A percentile compares a stretch with the other conserved stretches of the same genome.
These are phyloP conservation scores for Stachybotrys elegans DNA, from an alignment of 2,329 filamentous ascomycete species.

Conservation along the genomic window DNA sequence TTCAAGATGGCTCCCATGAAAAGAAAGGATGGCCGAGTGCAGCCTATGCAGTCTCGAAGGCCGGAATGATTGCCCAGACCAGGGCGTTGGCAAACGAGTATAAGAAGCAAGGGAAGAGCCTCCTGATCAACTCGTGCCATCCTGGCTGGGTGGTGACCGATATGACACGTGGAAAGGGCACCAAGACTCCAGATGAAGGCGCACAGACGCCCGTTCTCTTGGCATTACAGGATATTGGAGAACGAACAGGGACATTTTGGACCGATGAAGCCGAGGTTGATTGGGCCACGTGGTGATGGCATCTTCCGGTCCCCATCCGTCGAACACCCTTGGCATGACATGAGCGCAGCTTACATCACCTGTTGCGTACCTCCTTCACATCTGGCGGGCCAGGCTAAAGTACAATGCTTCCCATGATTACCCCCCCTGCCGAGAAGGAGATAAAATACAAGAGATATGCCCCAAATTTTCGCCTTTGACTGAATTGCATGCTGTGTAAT, in stretches of 20 bases:
- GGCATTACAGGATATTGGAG: background rate
- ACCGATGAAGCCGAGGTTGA: slow-evolving; percentile 1
- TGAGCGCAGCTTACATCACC: no score
- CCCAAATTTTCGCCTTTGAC: no score
- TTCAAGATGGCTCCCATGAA: background rate
- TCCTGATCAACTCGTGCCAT: slow-evolving; percentile 2
- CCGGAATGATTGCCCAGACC: slow-evolving; percentile 1
- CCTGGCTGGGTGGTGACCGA: slow-evolving; percentile 1
- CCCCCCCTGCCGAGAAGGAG: no score
- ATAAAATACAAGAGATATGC: no score
- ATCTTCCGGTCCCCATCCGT: no score
- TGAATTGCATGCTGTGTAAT: no score
- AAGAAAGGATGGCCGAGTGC: slow-evolving; percentile 2
- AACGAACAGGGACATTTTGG: background rate
- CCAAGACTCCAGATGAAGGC: background rate
- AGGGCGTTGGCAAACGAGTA: background rate
- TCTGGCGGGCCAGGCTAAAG: no score
- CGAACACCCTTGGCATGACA: no score
- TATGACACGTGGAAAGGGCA: slow-evolving; percentile 1
- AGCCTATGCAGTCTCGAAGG: slow-evolving; percentile 2
- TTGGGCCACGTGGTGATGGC: no score
- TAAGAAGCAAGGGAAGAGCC: background rate
- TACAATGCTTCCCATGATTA: no score
- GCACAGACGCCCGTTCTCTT: slow-evolving; percentile 2
- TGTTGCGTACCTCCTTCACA: no score